Conservation (phyloP, 1,284 basidiomycete genomes). For the Farysia itapuensis region DNA sequence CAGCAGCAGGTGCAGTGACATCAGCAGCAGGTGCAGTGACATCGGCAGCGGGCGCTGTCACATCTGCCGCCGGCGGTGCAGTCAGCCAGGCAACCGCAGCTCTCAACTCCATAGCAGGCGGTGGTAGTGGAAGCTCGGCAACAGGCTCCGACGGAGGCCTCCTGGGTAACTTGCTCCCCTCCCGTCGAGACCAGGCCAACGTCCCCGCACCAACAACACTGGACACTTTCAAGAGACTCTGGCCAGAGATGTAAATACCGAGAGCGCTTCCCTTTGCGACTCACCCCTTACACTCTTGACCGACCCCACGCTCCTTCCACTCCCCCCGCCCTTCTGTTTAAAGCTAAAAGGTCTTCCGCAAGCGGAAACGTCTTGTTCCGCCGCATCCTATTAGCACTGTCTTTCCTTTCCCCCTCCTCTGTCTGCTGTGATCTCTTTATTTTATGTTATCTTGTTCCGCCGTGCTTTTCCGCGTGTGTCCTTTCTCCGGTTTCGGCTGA, state of each 20-base stretch:
- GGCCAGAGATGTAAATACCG: not conserved
- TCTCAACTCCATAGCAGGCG: not conserved
- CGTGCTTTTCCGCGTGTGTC: no score
- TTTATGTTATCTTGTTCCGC: no score
- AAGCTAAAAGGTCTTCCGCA: no score
- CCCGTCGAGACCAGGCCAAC: not conserved
- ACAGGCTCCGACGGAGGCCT: not conserved
- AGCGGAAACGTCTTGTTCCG: no score
- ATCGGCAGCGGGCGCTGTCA: not conserved
- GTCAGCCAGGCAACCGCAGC: not conserved
- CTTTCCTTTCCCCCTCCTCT: no score
- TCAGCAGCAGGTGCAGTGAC: not conserved
- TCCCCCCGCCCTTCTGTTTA: no score
- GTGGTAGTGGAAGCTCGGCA: not conserved
- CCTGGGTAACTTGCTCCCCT: not conserved
- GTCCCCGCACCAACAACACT: not conserved
- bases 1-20: not conserved
- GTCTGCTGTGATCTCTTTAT: no score
- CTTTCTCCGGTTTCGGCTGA: no score
- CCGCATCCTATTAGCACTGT: no score
- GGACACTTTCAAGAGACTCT: not conserved
- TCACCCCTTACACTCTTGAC: no score
- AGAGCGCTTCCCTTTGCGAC: not conserved
- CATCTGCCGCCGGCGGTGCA: not conserved
- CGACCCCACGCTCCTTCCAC: no score